Percentiles rank a stretch among this genome's conserved stretches.
Evolutionary conservation across 2,329 filamentous ascomycete species (phyloP).

Genomic region (Ophiostoma australiae): DNA sequence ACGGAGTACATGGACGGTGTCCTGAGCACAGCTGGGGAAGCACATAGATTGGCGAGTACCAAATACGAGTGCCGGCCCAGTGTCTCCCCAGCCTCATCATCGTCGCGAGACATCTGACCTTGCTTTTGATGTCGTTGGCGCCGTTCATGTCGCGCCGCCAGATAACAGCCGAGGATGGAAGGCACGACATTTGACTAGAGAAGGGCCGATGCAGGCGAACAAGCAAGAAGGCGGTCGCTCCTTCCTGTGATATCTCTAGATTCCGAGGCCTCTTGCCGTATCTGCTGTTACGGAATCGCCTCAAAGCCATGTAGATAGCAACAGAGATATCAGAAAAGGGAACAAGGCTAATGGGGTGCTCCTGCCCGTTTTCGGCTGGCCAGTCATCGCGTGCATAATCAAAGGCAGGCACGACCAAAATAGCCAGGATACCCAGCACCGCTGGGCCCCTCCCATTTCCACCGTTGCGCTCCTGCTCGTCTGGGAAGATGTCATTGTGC

Average conservation of each 20-base stretch:
- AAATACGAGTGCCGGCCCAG: neutral
- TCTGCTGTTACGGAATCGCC: neutral
- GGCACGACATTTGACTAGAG: slow-evolving; percentile 2
- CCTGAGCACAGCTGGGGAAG: neutral
- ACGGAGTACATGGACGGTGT: neutral
- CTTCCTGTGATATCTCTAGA: neutral
- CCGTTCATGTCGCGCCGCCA: neutral
- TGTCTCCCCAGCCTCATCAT: neutral
- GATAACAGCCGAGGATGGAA: slow-evolving; percentile 1
- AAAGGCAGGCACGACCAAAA: neutral
- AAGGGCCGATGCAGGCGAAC: slow-evolving; percentile 4
- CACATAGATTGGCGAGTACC: slow-evolving; percentile 5
- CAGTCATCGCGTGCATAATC: neutral
- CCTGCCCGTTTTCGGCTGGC: slow-evolving; percentile 4
- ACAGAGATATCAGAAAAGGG: neutral
- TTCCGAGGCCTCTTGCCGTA: neutral
- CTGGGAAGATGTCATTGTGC: neutral
- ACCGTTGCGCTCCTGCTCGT: neutral
- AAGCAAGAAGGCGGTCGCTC: neutral
- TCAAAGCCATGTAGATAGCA: neutral
- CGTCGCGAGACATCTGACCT: neutral
- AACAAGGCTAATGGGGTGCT: slow-evolving; percentile 6
- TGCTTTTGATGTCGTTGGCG: neutral
- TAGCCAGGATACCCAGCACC: neutral
- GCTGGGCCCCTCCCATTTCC: neutral